Conservation (phyloP, 352 stramenopile genomes). For the Pythium brassicae region DNA sequence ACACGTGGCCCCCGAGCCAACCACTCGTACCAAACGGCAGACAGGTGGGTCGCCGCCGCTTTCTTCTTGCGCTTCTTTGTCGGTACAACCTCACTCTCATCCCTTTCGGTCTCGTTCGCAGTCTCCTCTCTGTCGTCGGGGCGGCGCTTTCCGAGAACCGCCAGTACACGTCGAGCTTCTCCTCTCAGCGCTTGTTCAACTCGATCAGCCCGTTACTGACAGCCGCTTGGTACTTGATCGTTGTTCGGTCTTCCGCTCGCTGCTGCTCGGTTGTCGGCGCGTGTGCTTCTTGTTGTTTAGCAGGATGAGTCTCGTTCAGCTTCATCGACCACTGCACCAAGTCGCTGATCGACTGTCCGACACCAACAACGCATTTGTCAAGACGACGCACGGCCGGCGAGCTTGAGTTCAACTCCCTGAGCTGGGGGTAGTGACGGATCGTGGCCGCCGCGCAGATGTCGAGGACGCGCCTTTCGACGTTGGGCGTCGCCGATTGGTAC, state of each 20-base stretch:
- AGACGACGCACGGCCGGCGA: background rate
- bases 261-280: too few species aligned
- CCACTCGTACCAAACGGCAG: background rate
- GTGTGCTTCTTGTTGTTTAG: background rate
- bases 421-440: background rate
- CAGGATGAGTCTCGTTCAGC: background rate
- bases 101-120: background rate
- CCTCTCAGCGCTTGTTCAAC: slow-evolving; percentile 1
- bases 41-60: background rate
- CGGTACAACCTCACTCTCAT: background rate
- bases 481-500: background rate
- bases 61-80: slow-evolving; percentile 7
- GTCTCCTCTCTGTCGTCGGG: background rate
- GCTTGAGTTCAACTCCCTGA: background rate
- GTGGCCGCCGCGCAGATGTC: background rate
- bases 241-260: background rate
- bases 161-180: background rate
- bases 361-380: background rate
- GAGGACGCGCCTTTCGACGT: background rate
- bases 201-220: slow-evolving; percentile 8
- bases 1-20: slow-evolving; percentile 3
- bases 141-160: background rate
- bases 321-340: slow-evolving; percentile 5
- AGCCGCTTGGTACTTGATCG: slow-evolving; percentile 5
- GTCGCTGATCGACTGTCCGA: background rate